phyloP scores from a whole-genome alignment of 2,329 filamentous ascomycete species.

The Trichoderma oligosporum region DNA sequence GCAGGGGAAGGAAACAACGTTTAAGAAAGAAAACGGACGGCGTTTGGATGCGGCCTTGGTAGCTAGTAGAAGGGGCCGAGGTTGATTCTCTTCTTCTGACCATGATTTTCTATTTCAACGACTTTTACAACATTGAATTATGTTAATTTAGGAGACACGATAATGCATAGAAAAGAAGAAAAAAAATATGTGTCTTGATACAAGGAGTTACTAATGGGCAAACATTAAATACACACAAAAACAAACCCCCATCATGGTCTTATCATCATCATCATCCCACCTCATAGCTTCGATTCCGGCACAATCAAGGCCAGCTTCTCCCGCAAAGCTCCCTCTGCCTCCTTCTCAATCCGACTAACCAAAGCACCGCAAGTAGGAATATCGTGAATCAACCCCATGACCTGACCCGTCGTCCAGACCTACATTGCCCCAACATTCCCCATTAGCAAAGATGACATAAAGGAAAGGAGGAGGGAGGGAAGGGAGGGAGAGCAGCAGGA shows the following conservation, averaged over 20 bases:
- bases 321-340: slow-evolving; percentile 64
- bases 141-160: no score
- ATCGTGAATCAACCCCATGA: slow-evolving; percentile 84
- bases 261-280: background rate
- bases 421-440: slow-evolving; percentile 33
- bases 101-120: background rate
- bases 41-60: slow-evolving; percentile 15
- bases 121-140: no score
- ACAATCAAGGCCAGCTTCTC: slow-evolving; percentile 55
- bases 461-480: background rate
- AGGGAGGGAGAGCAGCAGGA: background rate
- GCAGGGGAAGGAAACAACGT: background rate
- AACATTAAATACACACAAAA: background rate
- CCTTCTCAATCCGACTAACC: slow-evolving; percentile 69
- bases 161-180: background rate
- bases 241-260: background rate
- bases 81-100: background rate
- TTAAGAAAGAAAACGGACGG: background rate
- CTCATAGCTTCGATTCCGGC: slow-evolving; percentile 57
- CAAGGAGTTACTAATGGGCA: no score
- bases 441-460: background rate
- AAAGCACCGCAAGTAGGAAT: slow-evolving; percentile 71
- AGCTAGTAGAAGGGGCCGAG: background rate
- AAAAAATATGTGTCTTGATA: no score
- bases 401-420: slow-evolving; percentile 97